Evolutionary conservation across 129 eudicot species (phyloP).

Genomic region (Pseudognaphalium luteoalbum): DNA sequence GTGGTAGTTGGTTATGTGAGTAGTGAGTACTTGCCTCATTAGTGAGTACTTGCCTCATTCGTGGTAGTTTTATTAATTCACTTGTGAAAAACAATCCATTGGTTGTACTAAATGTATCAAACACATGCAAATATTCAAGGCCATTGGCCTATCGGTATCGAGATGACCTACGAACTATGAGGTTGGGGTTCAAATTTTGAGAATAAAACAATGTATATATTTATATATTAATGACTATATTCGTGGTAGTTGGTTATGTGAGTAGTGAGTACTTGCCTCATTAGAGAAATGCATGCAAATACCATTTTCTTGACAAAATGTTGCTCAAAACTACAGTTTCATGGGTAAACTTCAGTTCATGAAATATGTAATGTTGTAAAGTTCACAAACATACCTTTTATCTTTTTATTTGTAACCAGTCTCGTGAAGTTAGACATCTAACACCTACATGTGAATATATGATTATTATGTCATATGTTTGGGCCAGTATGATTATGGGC

Average conservation of each 20-base stretch:
- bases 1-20: too few relatives aligned
- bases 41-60: too few relatives aligned
- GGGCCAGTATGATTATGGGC: not conserved
- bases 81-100: not conserved
- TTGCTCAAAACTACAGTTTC: not conserved
- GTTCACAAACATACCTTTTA: not conserved
- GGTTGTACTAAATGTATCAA: not conserved
- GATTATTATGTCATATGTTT: not conserved
- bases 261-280: too few relatives aligned
- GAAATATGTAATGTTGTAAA: not conserved
- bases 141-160: too few relatives aligned
- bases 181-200: too few relatives aligned
- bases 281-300: not conserved
- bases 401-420: not conserved
- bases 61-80: not conserved
- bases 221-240: too few relatives aligned
- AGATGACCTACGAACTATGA: too few relatives aligned
- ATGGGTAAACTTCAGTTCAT: not conserved
- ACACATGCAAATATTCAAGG: too few relatives aligned
- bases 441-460: not conserved
- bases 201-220: too few relatives aligned
- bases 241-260: too few relatives aligned
- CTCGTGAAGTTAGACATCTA: not conserved
- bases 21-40: too few relatives aligned
- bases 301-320: not conserved